These are phyloP conservation scores for Aureobasidium zeae DNA, from an alignment of 2,329 filamentous ascomycete genomes.

Conservation along the genomic window DNA sequence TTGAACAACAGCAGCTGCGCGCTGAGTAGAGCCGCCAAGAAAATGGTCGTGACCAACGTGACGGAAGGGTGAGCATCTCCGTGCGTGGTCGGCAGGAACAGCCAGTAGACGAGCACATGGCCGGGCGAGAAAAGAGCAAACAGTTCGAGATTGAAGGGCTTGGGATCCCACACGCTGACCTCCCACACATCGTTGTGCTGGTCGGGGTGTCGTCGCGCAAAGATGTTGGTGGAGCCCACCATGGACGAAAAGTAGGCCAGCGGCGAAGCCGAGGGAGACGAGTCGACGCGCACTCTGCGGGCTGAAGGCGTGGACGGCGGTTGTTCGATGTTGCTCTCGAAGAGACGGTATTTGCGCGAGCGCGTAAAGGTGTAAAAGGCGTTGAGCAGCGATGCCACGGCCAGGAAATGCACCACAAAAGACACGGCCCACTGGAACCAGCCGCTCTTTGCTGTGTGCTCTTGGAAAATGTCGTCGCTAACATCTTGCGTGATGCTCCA, in stretches of 20 bases:
- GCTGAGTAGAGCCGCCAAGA: slow-evolving; percentile 66
- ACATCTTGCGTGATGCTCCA: slow-evolving; percentile 32
- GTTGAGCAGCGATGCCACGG: slow-evolving; percentile 60
- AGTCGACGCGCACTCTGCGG: slow-evolving; percentile 78
- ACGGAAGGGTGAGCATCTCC: slow-evolving; percentile 75
- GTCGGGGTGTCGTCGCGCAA: slow-evolving; percentile 75
- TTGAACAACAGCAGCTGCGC: slow-evolving; percentile 66
- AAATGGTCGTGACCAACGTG: slow-evolving; percentile 72
- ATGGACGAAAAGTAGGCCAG: slow-evolving; percentile 63
- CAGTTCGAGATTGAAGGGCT: slow-evolving; percentile 69
- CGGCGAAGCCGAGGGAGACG: slow-evolving; percentile 71
- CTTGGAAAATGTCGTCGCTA: slow-evolving; percentile 71
- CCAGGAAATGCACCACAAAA: slow-evolving; percentile 61
- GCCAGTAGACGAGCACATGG: slow-evolving; percentile 82
- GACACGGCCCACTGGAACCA: slow-evolving; percentile 62
- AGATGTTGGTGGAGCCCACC: slow-evolving; percentile 59
- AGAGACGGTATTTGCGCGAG: slow-evolving; percentile 80
- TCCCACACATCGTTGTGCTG: slow-evolving; percentile 87
- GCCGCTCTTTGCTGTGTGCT: slow-evolving; percentile 41
- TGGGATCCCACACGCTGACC: slow-evolving; percentile 83
- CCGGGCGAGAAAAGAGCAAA: slow-evolving; percentile 90
- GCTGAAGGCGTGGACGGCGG: slow-evolving; percentile 73
- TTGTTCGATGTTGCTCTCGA: slow-evolving; percentile 74
- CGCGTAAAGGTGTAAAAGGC: slow-evolving; percentile 72
- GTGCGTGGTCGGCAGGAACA: slow-evolving; percentile 69